Evolutionary conservation across 1,284 basidiomycete species (phyloP).

Genomic region (Cystobasidium slooffiae): DNA sequence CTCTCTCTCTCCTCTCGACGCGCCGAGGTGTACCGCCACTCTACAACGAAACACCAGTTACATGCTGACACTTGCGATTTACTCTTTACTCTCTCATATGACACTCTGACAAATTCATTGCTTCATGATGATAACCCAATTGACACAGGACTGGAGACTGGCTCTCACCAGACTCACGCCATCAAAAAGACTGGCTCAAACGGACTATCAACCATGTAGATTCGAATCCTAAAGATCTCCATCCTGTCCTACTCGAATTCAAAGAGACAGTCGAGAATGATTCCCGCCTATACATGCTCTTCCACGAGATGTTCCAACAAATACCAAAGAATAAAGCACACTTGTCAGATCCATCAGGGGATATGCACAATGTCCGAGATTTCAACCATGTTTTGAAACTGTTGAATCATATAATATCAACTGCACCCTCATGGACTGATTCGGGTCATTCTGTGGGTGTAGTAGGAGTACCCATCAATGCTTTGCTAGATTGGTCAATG

Average conservation of each 20-base stretch:
- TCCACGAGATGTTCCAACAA: constrained; percentile 59
- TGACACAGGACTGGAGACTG: constrained; percentile 53
- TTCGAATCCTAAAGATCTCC: constrained; percentile 53
- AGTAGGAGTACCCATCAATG: constrained; percentile 60
- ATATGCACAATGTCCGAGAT: constrained; percentile 56
- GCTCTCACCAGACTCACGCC: constrained; percentile 56
- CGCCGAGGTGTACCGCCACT: not conserved
- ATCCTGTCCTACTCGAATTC: constrained; percentile 59
- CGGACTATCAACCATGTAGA: constrained; percentile 55
- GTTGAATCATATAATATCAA: constrained; percentile 58
- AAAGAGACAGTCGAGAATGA: constrained; percentile 60
- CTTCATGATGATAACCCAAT: not conserved
- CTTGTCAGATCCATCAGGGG: constrained; percentile 19
- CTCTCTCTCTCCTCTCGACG: not conserved
- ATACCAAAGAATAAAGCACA: constrained; percentile 32
- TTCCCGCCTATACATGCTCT: constrained; percentile 58
- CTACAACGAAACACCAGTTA: no score
- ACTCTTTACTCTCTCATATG: not conserved
- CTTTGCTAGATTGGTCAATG: constrained; percentile 63
- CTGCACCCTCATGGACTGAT: constrained; percentile 57
- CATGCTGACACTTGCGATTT: not conserved
- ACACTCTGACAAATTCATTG: not conserved
- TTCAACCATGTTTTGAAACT: constrained; percentile 60
- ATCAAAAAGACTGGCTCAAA: constrained; percentile 56
- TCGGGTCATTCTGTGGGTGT: constrained; percentile 55